Conservation (phyloP, 352 stramenopile species). For the Globisporangium spiculum region DNA sequence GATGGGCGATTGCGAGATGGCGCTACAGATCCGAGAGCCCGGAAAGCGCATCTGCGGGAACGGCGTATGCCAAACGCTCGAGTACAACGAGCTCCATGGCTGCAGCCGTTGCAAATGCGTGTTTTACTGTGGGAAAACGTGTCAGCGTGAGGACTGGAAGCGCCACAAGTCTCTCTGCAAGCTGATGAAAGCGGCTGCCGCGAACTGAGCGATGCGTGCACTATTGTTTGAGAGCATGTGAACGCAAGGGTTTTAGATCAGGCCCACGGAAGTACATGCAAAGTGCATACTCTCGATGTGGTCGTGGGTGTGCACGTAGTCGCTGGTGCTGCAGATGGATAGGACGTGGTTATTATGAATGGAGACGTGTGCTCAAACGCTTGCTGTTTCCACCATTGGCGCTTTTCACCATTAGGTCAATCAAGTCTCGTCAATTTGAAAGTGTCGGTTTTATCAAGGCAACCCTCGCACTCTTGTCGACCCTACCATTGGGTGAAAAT, state of each 20-base stretch:
- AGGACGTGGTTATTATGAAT: too few species aligned
- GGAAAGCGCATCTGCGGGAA: constrained; percentile 56
- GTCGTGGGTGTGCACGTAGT: too few species aligned
- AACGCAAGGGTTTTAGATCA: too few species aligned
- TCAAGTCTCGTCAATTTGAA: too few species aligned
- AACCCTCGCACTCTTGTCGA: neutral
- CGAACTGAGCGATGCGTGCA: constrained; percentile 1
- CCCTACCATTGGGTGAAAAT: neutral
- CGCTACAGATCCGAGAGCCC: constrained; percentile 35
- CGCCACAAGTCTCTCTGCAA: constrained; percentile 53
- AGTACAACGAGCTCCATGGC: constrained; percentile 46
- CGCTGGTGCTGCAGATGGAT: too few species aligned
- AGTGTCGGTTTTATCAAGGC: neutral
- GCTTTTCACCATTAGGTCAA: too few species aligned
- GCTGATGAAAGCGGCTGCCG: constrained; percentile 2
- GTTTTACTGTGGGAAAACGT: constrained; percentile 67
- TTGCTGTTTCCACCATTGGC: too few species aligned
- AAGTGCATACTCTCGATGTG: too few species aligned
- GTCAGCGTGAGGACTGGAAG: constrained; percentile 69
- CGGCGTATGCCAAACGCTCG: constrained; percentile 42
- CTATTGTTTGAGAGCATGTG: too few species aligned
- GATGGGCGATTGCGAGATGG: constrained; percentile 45
- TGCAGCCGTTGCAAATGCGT: constrained; percentile 68
- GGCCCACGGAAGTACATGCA: too few species aligned
- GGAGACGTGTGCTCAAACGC: too few species aligned